Evolutionary conservation across 2,329 filamentous ascomycete species (phyloP).

Genomic region (Pestalotiopsis sp.): DNA sequence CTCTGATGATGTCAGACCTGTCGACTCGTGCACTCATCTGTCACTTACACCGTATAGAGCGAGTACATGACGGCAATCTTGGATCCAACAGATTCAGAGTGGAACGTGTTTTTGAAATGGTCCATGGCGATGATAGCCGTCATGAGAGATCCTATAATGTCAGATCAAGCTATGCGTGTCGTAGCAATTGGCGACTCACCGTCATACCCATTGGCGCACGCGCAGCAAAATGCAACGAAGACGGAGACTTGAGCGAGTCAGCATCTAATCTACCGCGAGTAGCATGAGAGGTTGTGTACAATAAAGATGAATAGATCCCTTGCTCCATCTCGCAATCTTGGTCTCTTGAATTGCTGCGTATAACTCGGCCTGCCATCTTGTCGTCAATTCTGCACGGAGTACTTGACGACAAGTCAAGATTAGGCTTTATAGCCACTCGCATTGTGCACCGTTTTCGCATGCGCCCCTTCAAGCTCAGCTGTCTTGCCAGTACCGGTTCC

Average conservation of each 20-base stretch:
- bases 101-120: constrained; percentile 40
- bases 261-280: not conserved
- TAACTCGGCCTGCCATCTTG: constrained; percentile 41
- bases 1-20: constrained; percentile 30
- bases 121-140: constrained; percentile 45
- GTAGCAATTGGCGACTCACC: constrained; percentile 19
- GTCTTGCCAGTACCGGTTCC: constrained; percentile 28
- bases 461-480: constrained; percentile 30
- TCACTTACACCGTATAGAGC: constrained; percentile 48
- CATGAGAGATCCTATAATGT: constrained; percentile 39
- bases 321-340: constrained; percentile 42
- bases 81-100: constrained; percentile 35
- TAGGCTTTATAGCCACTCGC: constrained; percentile 26
- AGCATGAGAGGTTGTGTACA: constrained; percentile 23
- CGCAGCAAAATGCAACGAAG: constrained; percentile 45
- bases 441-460: constrained; percentile 42
- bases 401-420: not conserved
- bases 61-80: constrained; percentile 44
- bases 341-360: constrained; percentile 47
- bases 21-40: not conserved
- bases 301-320: constrained; percentile 41
- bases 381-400: not conserved
- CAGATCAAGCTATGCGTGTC: constrained; percentile 13
- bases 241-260: constrained; percentile 34
- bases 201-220: constrained; percentile 50